A percentile compares a stretch with the other conserved stretches of the same genome.
Evolutionary conservation across 1,284 basidiomycete genomes (phyloP).

Genomic region (Fomes fomentarius): DNA sequence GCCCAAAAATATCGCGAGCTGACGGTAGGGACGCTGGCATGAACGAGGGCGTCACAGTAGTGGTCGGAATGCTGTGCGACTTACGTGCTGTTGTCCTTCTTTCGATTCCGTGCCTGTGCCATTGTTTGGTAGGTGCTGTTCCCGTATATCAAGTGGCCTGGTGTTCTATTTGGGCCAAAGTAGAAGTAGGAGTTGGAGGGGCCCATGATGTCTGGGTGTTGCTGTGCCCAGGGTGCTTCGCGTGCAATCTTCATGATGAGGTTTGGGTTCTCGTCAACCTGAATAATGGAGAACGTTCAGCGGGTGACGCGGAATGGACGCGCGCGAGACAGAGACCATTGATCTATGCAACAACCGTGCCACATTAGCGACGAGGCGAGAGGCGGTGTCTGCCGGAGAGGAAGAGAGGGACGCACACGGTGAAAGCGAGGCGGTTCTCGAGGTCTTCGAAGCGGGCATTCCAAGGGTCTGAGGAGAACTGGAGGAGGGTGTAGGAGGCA

Average conservation of each 20-base stretch:
- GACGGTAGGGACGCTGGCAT: neutral
- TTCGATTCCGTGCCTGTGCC: conserved; percentile 56
- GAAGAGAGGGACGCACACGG: conserved; percentile 50
- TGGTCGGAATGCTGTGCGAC: conserved; percentile 30
- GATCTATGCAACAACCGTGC: conserved; percentile 14
- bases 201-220: conserved; percentile 69
- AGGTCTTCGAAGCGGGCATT: conserved; percentile 62
- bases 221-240: conserved; percentile 64
- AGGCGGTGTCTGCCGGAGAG: neutral
- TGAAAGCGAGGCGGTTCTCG: conserved; percentile 64
- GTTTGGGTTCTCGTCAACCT: conserved; percentile 61
- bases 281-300: conserved; percentile 8
- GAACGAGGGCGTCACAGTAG: neutral
- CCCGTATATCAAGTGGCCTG: conserved; percentile 70
- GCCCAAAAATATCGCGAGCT: conserved; percentile 75
- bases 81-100: conserved; percentile 62
- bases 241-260: conserved; percentile 63
- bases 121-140: conserved; percentile 61
- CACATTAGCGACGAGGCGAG: conserved; percentile 1
- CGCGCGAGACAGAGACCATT: conserved; percentile 9
- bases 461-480: conserved; percentile 66
- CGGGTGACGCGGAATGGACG: neutral
- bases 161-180: conserved; percentile 62
- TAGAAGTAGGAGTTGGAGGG: conserved; percentile 72
- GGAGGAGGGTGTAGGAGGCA: conserved; percentile 53